Evolutionary conservation across 2,329 filamentous ascomycete species (phyloP), one percentile per base, ranked within the genome.

Genomic region (Akanthomyces lecanii): DNA sequence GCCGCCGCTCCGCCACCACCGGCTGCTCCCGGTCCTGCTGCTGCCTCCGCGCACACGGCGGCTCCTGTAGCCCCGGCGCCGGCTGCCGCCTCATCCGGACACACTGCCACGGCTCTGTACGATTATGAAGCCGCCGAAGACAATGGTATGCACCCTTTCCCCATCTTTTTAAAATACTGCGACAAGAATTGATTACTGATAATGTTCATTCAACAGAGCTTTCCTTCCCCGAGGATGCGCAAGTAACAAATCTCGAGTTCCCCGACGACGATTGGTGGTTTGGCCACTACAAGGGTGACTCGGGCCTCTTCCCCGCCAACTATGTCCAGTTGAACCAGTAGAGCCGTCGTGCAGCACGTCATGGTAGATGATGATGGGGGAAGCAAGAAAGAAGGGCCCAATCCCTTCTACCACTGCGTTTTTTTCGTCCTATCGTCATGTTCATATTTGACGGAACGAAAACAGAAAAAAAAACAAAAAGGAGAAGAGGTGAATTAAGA

Each of bases 221-320:
- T 66, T 92, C 89, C 74, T 99, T 99, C 79, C 91, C 92, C 3
- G 95, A 99, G 71, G 89, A 90, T 36, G 94, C 90, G 45, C 92
- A 81, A 66, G 89, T 99, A 69, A 89, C 85, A 33, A 84, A 89
- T 71, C 80, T 99, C 67, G 91, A 97, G 79, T 98, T 98, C 77
- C 95, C 95, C 2, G 95, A 98, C 71, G 94, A 98, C 68, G 95
- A 99, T 73, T 99, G 95, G 95, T 99, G 95, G 95, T 90, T 94
- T 70, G 95, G 95, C 64, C 87, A 90, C 71, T 96, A 89, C 75
- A 82, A 87, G 30, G 92, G 92, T 57, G 84, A 88, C 63, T 84
- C 85, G 36, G 95, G 95, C 65, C 82, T 99, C 52, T 99, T 99
- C 85, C 87, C 87, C 14, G 83, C 87, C 72, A 89, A 89, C 74